Evolutionary conservation across 371 early-diverging fungal genomes (phyloP), one percentile per base, ranked within the genome.

Genomic region (Actinomortierella wolfii): DNA sequence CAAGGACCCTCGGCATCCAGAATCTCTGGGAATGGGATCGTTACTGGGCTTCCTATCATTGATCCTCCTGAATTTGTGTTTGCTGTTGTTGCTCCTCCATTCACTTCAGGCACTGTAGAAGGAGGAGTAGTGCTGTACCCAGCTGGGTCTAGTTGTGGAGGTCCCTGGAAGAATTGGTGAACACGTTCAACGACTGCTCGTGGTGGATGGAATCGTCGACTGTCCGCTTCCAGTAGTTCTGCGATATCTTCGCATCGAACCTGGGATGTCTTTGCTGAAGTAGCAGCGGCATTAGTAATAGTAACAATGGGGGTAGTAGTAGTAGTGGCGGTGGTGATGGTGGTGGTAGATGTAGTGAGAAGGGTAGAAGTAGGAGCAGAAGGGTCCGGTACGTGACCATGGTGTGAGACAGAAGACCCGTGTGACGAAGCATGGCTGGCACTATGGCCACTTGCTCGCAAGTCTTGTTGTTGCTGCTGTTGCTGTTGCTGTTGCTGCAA

Each of bases 11-110:
- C 67, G 39, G 54, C 61, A 42, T 73, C 73, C 73, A 73, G 66
- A 51, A 73, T 73, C 20, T 66, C 67, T 3, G 73, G 73, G 25
- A 73, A 67, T 0, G 67, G 73, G 23, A 73, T 41, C 3, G 73
- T 54, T 11, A 73, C 62, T 5, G 50, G 50, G 2, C 61, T 51
- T 17, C 52, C 47, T 7, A 71, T 4, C 2, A 28, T 42, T 1
- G 73, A 59, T 29, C 62, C 73, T 24, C 66, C 73, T 46, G 61
- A 71, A 6, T 44, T 48, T 23, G n/a, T n/a, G n/a, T n/a, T n/a
- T n/a, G n/a, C n/a, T n/a, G n/a, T n/a, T n/a, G n/a, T n/a, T n/a
- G n/a, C n/a, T n/a, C n/a, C n/a, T n/a, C n/a, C n/a, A n/a, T n/a
- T n/a, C n/a, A n/a, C n/a, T n/a, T n/a, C n/a, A n/a, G n/a, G n/a